Evolutionary conservation across 1,284 basidiomycete genomes (phyloP).

Genomic region (Tetrapyrgos nigripes): DNA sequence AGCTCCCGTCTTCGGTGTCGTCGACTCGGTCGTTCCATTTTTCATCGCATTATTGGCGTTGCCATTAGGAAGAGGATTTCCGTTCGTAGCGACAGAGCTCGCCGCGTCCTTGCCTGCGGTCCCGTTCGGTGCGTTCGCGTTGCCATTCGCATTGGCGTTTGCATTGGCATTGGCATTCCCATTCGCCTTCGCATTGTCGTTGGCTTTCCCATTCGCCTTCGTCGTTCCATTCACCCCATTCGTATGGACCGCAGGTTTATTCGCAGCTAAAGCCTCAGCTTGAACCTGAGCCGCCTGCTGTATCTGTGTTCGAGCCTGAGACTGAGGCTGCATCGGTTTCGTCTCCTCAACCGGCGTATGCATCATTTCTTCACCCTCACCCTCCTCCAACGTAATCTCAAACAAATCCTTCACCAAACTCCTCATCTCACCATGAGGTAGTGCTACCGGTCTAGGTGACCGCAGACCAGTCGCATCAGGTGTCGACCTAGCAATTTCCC

Average conservation of each 20-base stretch:
- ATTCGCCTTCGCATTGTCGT: background rate
- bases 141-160: background rate
- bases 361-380: background rate
- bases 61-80: background rate
- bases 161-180: background rate
- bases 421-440: constrained; percentile 41
- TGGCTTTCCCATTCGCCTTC: background rate
- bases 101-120: too few species aligned
- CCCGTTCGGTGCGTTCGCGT: too few species aligned
- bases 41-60: background rate
- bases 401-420: constrained; percentile 47
- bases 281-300: too few species aligned
- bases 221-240: too few species aligned
- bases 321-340: too few species aligned
- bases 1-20: background rate
- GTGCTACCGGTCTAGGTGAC: constrained; percentile 37
- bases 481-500: constrained; percentile 57
- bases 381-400: constrained; percentile 28
- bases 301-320: too few species aligned
- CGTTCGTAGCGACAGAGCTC: too few species aligned
- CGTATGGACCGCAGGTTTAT: too few species aligned
- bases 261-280: too few species aligned
- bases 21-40: background rate
- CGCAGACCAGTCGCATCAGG: constrained; percentile 45
- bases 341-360: background rate